Base-by-base conservation (phyloP, 129 eudicot species). In the Artemisia annua region DNA sequence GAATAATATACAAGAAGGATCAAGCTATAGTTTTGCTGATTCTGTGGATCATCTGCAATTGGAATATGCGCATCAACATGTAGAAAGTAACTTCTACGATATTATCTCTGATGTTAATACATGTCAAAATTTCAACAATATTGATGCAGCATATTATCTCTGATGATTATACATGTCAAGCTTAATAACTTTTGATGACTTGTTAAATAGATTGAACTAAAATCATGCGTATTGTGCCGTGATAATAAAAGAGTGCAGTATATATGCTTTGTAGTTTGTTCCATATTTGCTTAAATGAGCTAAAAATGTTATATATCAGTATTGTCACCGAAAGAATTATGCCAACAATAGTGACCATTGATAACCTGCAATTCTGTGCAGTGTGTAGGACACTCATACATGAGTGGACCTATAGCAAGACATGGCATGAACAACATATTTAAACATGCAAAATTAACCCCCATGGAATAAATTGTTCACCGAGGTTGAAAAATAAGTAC, bases 91-190 rank as follows among this genome's bases (percentile, higher is more conserved):
- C 3, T 32, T 82, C 17, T 69, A 24, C 46, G 83, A 77, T 69
- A 74, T 77, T 30, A 68, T 77, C 8, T 61, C 79, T 26, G 83
- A 17, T 28, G 51, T 53, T 67, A 44, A 66, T 24, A 50, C 69
- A 49, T 26, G 20, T 39, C 53, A 74, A 5, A 81, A 66, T 24
- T 83, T 79, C 62, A 64, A 60, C 30, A 55, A 70, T 12, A 32
- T 28, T 30, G 67, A 70, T 66, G 83, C 70, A 19, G 73, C 63
- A 22, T 54, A 78, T 74, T 84, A 71, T 61, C 53, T 28, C 43
- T 24, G 56, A 57, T 57, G 14, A 57, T 54, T n/a, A 53, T 52
- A 54, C 63, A 17, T 58, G 35, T 58, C 44, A 35, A 58, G 32
- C 63, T 17, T 19, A 20, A 20, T 20, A 35, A 5, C 43, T 35